Evolutionary conservation across 352 stramenopile species (phyloP), one percentile per base, ranked within the genome.

Genomic region (Globisporangium heterothallicum): DNA sequence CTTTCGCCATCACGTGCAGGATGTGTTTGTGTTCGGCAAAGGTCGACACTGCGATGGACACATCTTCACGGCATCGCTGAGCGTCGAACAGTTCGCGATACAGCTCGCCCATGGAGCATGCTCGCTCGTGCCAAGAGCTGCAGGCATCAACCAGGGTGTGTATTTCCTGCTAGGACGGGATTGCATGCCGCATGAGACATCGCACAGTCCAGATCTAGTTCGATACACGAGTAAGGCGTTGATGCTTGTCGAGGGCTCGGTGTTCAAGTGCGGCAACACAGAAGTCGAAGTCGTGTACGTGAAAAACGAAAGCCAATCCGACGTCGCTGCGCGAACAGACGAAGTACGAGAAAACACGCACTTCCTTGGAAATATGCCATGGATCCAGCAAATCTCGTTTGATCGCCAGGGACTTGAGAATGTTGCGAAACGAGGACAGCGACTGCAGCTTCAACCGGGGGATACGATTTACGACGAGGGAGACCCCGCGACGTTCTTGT

Each of bases 131-230:
- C 74, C 76, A 0, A 75, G 71, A 6, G 65, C 68, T 13, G 68
- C 72, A 18, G 78, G 78, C 2, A 73, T 88, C 42, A 89, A 86
- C 42, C 68, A 82, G 32, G 78, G 76, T 14, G 74, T 82, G 53
- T 89, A 88, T 38, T 88, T 86, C 34, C 48, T 89, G 6, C 70
- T 88, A 10, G 78, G 78, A 0, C 72, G 76, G 6, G 68, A 86
- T 34, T 61, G 51, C 19, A 64, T 80, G 35, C 56, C 48, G 6
- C 72, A 83, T 44, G 68, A 68, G 32, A 41, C 34, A 2, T 60
- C 51, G 19, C 58, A 66, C 19, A 60, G 58, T 14, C 36, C 64
- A 4, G 78, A 89, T 22, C 34, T 84, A 35, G 64, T 89, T 26
- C 74, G 77, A 12, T 69, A 73, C 25, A 84, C 74, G 0, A 89